Evolutionary conservation across 2,329 filamentous ascomycete species (phyloP).

Genomic region (Botrytis paeoniae): DNA sequence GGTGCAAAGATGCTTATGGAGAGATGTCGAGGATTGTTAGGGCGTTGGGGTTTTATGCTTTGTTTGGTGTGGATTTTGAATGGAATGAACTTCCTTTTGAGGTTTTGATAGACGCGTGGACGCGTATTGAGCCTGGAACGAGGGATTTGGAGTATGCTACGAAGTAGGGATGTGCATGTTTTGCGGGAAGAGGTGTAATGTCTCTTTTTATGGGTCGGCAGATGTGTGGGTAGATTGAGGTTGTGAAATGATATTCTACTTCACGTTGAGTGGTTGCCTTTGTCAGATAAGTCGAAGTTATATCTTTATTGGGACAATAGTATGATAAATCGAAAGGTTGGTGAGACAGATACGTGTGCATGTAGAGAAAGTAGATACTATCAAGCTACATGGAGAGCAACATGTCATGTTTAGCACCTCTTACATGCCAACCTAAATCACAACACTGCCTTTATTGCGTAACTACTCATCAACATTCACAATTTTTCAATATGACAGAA

Average conservation of each 20-base stretch:
- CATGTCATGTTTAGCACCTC: not conserved
- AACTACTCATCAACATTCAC: not conserved
- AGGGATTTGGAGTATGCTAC: not conserved
- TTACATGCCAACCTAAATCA: not conserved
- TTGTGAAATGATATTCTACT: not conserved
- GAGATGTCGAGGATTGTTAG: not conserved
- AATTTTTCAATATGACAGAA: rapidly evolving
- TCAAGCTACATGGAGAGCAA: not conserved
- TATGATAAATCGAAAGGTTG: rapidly evolving
- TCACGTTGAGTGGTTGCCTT: not conserved
- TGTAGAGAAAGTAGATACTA: not conserved
- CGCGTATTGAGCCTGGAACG: not conserved
- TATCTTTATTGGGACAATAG: rapidly evolving
- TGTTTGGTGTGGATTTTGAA: not conserved
- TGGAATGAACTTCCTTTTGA: constrained; percentile 1
- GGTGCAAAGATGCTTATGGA: not conserved
- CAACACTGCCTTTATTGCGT: not conserved
- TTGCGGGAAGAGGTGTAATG: not conserved
- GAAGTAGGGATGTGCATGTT: not conserved
- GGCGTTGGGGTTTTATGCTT: not conserved
- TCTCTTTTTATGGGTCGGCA: not conserved
- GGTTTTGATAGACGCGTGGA: not conserved
- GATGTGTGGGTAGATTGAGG: not conserved
- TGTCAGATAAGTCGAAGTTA: not conserved
- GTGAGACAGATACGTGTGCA: rapidly evolving